These are phyloP conservation scores for Cerrena zonata DNA, from an alignment of 1,284 basidiomycete species.

Conservation along the genomic window DNA sequence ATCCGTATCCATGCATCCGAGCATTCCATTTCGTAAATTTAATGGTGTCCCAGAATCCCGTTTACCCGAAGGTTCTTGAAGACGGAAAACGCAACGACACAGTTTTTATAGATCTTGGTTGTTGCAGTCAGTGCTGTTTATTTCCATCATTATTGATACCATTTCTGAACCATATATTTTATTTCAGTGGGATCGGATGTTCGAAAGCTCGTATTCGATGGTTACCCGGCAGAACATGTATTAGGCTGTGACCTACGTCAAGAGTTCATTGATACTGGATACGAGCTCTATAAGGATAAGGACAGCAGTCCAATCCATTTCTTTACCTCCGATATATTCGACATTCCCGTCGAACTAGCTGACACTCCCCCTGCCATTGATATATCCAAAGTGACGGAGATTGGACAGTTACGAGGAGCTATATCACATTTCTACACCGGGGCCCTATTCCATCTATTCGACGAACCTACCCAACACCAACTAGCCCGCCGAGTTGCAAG, in stretches of 20 bases:
- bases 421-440: conserved; percentile 29
- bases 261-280: conserved; percentile 29
- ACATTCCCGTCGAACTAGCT: conserved; percentile 8
- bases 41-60: conserved; percentile 24
- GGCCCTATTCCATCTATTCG: conserved; percentile 33
- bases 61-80: conserved; percentile 25
- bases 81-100: conserved; percentile 19
- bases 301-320: conserved; percentile 25
- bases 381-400: conserved; percentile 11
- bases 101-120: conserved; percentile 31
- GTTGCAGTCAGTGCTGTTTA: conserved; percentile 28
- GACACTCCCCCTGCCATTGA: not conserved
- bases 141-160: not conserved
- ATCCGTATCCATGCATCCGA: conserved; percentile 34
- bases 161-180: not conserved
- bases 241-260: conserved; percentile 30
- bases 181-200: conserved; percentile 32
- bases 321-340: conserved; percentile 30
- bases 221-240: conserved; percentile 26
- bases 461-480: conserved; percentile 29
- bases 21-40: conserved; percentile 29
- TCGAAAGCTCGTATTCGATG: conserved; percentile 28
- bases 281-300: conserved; percentile 24
- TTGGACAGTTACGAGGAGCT: conserved; percentile 17
- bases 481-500: conserved; percentile 27